Conservation (phyloP, 345 rosid genomes). For the Lepidium didymum region DNA sequence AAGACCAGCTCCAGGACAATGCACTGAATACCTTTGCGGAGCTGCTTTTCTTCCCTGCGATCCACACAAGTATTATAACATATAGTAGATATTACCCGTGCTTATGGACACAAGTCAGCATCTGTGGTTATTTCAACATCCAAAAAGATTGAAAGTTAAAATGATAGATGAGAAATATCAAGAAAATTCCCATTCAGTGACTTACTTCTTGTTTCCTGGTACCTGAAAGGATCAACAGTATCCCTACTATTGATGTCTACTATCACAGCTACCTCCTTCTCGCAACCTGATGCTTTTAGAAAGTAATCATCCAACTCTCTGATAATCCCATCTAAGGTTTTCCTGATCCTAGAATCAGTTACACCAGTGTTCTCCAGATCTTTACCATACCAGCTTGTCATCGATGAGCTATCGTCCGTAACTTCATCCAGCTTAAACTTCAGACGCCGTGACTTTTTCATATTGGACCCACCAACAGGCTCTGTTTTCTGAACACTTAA, state of each 20-base stretch:
- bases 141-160: not conserved
- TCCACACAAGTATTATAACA: conserved; percentile 8
- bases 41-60: conserved; percentile 65
- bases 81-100: not conserved
- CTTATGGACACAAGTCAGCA: not conserved
- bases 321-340: conserved; percentile 58
- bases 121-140: not conserved
- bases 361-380: conserved; percentile 34
- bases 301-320: conserved; percentile 86
- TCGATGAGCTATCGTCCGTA: conserved; percentile 49
- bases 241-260: conserved; percentile 50
- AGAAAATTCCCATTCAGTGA: not conserved
- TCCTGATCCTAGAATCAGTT: conserved; percentile 44
- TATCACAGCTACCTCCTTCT: conserved; percentile 66
- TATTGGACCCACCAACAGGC: conserved; percentile 17
- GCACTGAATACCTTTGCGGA: conserved; percentile 91
- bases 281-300: conserved; percentile 74
- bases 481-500: conserved; percentile 10
- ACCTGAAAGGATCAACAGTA: conserved; percentile 39
- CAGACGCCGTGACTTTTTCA: conserved; percentile 26
- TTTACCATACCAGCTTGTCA: conserved; percentile 45
- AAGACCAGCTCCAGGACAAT: conserved; percentile 90
- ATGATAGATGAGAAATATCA: not conserved
- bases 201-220: conserved; percentile 61
- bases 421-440: conserved; percentile 34